Base-by-base conservation (phyloP, 805 yeast species). In the Torulaspora microellipsoides region DNA sequence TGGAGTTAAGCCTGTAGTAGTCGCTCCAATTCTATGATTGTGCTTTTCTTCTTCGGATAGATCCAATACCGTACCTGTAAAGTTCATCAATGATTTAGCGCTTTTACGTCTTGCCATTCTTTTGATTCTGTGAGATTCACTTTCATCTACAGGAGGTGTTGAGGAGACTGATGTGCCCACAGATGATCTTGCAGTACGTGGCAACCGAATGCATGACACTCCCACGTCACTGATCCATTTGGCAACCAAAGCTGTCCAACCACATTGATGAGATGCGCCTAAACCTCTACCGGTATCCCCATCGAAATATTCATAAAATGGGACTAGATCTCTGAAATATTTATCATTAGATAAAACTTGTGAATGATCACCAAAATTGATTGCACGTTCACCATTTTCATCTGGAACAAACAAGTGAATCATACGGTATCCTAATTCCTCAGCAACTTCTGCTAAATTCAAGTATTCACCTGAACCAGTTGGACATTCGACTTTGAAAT, bases 191-290 rank as follows among this genome's bases (percentile, higher is more conserved):
- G 57, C 57, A 25, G 58, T 61, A 44, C 58, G 54, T 36, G 59
- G 65, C 44, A 54, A 48, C 40, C 59, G 55, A 14, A 58, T 53
- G 38, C 62, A 79, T 0, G 87, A 75, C 36, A 80, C 75, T 47
- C 96, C 96, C 34, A 85, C 85, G 66, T 90, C 91, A 60, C 85
- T 93, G 58, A 90, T 86, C 78, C 89, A 79, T 66, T 91, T 85
- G 34, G 95, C 95, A 40, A 88, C 93, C 36, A 90, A 73, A 0
- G 95, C 90, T 1, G 96, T 89, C 97, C 97, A 89, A 10, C 97
- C 97, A 72, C 89, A 83, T 68, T 89, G 97, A 69, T 90, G 96
- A 40, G 89, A 81, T 1, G 96, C 88, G 28, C 97, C 97, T 45
- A 89, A 68, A 5, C 96, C 97, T 53, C 95, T 77, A 31, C 97